A percentile compares a stretch with the other conserved stretches of the same genome.
Conservation (phyloP, 1,284 basidiomycete genomes). For the Austroboletus niveus region DNA sequence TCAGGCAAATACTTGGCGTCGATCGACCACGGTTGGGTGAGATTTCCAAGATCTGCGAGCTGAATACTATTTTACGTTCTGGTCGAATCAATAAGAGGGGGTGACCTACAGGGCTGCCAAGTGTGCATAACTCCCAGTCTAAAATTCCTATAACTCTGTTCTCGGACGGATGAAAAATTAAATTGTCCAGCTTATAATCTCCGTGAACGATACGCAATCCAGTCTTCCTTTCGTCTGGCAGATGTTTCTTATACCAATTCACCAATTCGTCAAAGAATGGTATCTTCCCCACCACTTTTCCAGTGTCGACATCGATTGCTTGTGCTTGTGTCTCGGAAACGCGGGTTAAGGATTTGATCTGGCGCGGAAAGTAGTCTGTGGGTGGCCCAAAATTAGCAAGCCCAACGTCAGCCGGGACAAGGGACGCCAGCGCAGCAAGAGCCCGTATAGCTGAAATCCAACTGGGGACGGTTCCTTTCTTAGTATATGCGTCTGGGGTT, state of each 20-base stretch:
- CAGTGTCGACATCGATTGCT: conserved; percentile 62
- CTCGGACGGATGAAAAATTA: conserved; percentile 92
- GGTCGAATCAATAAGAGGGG: neutral
- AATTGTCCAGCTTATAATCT: conserved; percentile 95
- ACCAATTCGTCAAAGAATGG: conserved; percentile 74
- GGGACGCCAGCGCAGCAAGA: conserved; percentile 52
- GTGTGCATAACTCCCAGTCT: conserved; percentile 95
- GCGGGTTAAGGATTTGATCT: conserved; percentile 81
- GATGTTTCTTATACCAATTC: conserved; percentile 70
- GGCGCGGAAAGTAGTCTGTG: conserved; percentile 86
- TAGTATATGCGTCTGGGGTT: neutral
- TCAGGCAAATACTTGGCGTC: conserved; percentile 43
- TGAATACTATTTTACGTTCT: conserved; percentile 29
- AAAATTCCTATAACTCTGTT: conserved; percentile 91
- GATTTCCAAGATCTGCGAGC: conserved; percentile 91
- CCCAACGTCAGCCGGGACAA: conserved; percentile 69
- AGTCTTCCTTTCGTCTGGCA: conserved; percentile 72
- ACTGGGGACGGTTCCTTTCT: conserved; percentile 4
- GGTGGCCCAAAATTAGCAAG: conserved; percentile 78
- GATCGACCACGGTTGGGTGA: conserved; percentile 83
- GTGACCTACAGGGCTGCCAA: conserved; percentile 73
- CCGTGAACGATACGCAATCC: conserved; percentile 87
- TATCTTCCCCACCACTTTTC: conserved; percentile 61
- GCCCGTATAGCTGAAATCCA: conserved; percentile 29
- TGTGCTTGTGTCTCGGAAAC: conserved; percentile 74